A percentile compares a stretch with the other conserved stretches of the same genome.
Conservation (phyloP, 495 filamentous ascomycete species). For the Hypoxylon crocopeplum region DNA sequence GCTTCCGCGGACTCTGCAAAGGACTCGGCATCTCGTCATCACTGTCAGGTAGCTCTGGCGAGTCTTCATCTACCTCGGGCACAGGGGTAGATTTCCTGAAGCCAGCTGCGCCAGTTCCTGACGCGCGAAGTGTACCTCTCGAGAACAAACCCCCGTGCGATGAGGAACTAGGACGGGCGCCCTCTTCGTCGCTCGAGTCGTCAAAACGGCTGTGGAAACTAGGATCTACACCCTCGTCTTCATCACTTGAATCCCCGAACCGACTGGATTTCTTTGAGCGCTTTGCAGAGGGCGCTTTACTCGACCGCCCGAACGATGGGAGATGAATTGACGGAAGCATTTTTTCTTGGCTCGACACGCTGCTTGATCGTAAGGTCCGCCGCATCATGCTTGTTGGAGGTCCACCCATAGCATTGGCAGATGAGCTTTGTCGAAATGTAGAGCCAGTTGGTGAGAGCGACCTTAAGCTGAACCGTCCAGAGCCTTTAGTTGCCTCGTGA, state of each 20-base stretch:
- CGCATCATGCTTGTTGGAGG: constrained; percentile 19
- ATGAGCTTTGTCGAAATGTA: constrained; percentile 29
- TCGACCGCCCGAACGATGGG: constrained; percentile 36
- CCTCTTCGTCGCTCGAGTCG: constrained; percentile 82
- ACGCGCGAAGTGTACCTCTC: constrained; percentile 27
- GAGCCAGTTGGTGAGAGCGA: constrained; percentile 47
- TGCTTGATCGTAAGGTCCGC: constrained; percentile 35
- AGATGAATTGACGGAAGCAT: constrained; percentile 38
- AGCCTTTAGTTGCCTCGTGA: constrained; percentile 21
- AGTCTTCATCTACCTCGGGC: constrained; percentile 46
- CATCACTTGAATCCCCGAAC: constrained; percentile 77
- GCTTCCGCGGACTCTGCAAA: constrained; percentile 21
- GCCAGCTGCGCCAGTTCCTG: constrained; percentile 15
- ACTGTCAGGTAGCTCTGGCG: constrained; percentile 42
- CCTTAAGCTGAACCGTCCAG: constrained; percentile 49
- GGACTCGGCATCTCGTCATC: constrained; percentile 40
- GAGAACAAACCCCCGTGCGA: constrained; percentile 16
- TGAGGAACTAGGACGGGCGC: constrained; percentile 27
- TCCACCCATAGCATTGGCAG: constrained; percentile 13
- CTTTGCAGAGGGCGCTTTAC: constrained; percentile 16
- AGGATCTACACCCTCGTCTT: constrained; percentile 57
- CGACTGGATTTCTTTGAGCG: constrained; percentile 46
- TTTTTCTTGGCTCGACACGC: constrained; percentile 32
- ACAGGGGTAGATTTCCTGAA: constrained; percentile 38
- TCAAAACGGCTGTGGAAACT: constrained; percentile 74